These are phyloP conservation scores for Trichoderma sp. DNA, from an alignment of 2,329 filamentous ascomycete species.

Conservation along the genomic window DNA sequence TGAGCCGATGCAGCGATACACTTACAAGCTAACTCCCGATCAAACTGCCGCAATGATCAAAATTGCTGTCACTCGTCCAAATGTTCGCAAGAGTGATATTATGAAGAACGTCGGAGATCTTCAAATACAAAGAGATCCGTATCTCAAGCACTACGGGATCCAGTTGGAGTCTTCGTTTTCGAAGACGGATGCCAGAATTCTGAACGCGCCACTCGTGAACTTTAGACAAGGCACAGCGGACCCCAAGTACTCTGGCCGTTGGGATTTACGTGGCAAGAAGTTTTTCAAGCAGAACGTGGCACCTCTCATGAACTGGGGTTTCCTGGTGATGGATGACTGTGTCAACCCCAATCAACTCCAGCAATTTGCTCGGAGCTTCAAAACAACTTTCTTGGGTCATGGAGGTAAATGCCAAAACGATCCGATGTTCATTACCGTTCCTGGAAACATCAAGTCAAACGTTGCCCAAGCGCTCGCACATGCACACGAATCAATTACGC, in stretches of 20 bases:
- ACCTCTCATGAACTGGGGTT: conserved; percentile 73
- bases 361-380: conserved; percentile 49
- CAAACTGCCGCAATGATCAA: conserved; percentile 90
- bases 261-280: conserved; percentile 81
- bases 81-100: conserved; percentile 69
- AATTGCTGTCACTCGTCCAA: conserved; percentile 81
- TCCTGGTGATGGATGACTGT: conserved; percentile 67
- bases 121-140: conserved; percentile 68
- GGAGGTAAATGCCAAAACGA: conserved; percentile 50
- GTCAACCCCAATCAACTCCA: conserved; percentile 46
- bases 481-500: conserved; percentile 55
- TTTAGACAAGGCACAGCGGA: conserved; percentile 64
- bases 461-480: conserved; percentile 55
- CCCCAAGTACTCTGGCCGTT: conserved; percentile 72
- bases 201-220: conserved; percentile 71
- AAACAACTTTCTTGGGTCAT: conserved; percentile 51
- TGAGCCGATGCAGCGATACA: conserved; percentile 61
- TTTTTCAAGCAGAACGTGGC: conserved; percentile 69
- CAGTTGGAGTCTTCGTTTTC: conserved; percentile 68
- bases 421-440: conserved; percentile 43
- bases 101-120: conserved; percentile 60
- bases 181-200: conserved; percentile 68
- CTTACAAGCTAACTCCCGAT: conserved; percentile 61
- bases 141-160: conserved; percentile 74
- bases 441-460: conserved; percentile 43